A percentile compares a stretch with the other conserved stretches of the same genome.
phyloP scores from a whole-genome alignment of 2,329 filamentous ascomycete species.

The Diaporthe aspalathi region DNA sequence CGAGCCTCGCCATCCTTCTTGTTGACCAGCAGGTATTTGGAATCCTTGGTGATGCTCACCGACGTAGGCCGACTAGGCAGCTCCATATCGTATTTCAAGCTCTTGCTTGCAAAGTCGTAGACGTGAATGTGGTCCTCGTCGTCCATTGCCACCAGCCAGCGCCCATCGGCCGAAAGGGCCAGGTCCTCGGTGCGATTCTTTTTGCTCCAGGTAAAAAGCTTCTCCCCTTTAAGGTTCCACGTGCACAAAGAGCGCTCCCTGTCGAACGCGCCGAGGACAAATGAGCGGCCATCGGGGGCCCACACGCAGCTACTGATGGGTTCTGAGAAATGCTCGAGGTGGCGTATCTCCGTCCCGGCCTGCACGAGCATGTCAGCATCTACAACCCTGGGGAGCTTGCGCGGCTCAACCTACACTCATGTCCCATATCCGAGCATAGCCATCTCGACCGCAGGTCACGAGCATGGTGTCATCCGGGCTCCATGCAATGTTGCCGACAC shows the following conservation, averaged over 20 bases:
- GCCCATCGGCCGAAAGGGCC: slow-evolving; percentile 83
- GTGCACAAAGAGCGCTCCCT: slow-evolving; percentile 74
- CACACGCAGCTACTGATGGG: slow-evolving; percentile 92
- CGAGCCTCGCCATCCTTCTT: slow-evolving; percentile 81
- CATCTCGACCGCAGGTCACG: slow-evolving; percentile 84
- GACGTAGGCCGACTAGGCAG: slow-evolving; percentile 78
- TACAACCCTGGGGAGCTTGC: background rate
- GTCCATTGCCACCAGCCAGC: slow-evolving; percentile 82
- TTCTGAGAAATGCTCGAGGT: slow-evolving; percentile 78
- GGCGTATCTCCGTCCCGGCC: slow-evolving; percentile 72
- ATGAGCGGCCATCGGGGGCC: slow-evolving; percentile 80
- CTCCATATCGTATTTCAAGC: slow-evolving; percentile 80
- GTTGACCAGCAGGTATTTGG: slow-evolving; percentile 84
- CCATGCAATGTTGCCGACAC: slow-evolving; percentile 87
- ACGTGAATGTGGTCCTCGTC: slow-evolving; percentile 78
- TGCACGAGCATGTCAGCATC: slow-evolving; percentile 47
- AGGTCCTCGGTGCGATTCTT: slow-evolving; percentile 85
- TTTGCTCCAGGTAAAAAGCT: slow-evolving; percentile 73
- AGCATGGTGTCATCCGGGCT: slow-evolving; percentile 91
- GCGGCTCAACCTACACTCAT: slow-evolving; percentile 63
- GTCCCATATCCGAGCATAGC: slow-evolving; percentile 81
- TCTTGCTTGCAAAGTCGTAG: slow-evolving; percentile 81
- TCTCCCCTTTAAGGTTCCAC: slow-evolving; percentile 74
- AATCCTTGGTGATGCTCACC: slow-evolving; percentile 84
- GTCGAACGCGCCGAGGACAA: slow-evolving; percentile 84